Conservation (phyloP, 139 green algal genomes). For the Chlorella ohadii region DNA sequence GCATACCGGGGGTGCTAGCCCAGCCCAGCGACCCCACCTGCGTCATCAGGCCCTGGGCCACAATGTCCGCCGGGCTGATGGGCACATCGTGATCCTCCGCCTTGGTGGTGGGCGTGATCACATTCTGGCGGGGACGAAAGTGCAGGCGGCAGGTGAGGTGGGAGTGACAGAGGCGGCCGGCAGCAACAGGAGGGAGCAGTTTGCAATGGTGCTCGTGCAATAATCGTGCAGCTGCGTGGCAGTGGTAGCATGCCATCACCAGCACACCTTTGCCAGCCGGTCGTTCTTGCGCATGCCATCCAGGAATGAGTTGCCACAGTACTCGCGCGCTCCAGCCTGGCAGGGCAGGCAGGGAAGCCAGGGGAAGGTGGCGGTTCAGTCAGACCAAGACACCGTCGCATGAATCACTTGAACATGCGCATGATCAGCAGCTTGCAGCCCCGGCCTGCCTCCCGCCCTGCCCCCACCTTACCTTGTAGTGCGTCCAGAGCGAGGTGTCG, state of each 20-base stretch:
- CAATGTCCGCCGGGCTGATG: conserved; percentile 82
- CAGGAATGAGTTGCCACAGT: conserved; percentile 96
- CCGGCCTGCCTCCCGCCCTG: too few species aligned
- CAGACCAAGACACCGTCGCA: too few species aligned
- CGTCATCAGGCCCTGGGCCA: conserved; percentile 41
- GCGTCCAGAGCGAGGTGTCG: conserved; percentile 97
- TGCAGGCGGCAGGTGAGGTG: neutral
- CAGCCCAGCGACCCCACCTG: conserved; percentile 6
- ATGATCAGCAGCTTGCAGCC: too few species aligned
- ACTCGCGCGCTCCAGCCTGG: conserved; percentile 75
- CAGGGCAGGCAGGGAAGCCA: too few species aligned
- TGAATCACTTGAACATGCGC: too few species aligned
- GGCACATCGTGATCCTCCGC: conserved; percentile 90
- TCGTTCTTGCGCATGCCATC: conserved; percentile 98
- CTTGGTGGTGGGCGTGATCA: conserved; percentile 99
- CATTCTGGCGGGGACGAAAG: conserved; percentile 34
- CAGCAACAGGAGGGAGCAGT: neutral
- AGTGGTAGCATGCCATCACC: too few species aligned
- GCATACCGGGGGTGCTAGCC: too few species aligned
- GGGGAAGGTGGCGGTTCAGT: too few species aligned
- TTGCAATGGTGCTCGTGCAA: too few species aligned
- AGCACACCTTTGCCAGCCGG: conserved; percentile 38
- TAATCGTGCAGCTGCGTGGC: too few species aligned
- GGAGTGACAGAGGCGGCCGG: neutral
- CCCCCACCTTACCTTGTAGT: conserved; percentile 77